phyloP scores from a whole-genome alignment of 768 basidiomycete species.

The Favolaschia claudopus region DNA sequence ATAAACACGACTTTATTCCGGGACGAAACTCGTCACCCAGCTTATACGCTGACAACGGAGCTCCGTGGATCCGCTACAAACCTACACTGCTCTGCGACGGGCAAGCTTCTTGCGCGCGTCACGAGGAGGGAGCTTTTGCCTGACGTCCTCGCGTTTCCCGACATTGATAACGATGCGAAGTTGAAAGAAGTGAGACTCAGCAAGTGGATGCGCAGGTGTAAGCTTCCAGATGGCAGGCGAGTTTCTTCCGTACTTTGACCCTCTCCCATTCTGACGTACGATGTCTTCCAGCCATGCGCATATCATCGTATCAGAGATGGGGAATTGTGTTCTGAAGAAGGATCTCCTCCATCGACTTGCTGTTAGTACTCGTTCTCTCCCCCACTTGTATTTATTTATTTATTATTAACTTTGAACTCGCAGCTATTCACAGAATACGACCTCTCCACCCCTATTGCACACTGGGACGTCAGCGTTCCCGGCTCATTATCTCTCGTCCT shows the following conservation, averaged over 20 bases:
- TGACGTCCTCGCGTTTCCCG: constrained; percentile 2
- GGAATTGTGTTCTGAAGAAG: constrained; percentile 13
- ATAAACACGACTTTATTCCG: constrained; percentile 6
- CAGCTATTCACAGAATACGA: constrained; percentile 21
- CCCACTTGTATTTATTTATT: no score
- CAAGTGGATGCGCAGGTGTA: constrained; percentile 14
- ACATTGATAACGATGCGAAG: background rate
- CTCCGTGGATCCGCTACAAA: constrained; percentile 12
- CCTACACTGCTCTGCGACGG: background rate
- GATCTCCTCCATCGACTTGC: constrained; percentile 11
- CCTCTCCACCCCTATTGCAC: constrained; percentile 12
- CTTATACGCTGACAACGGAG: constrained; percentile 12
- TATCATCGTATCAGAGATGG: constrained; percentile 15
- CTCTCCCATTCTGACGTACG: background rate
- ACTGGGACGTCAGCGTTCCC: constrained; percentile 1
- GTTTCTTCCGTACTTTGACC: background rate
- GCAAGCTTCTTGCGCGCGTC: constrained; percentile 8
- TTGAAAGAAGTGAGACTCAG: constrained; percentile 6
- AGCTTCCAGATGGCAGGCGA: constrained; percentile 6
- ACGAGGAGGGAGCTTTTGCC: constrained; percentile 7
- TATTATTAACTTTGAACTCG: no score
- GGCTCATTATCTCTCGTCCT: constrained; percentile 5
- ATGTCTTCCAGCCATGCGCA: constrained; percentile 3
- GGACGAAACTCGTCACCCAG: background rate
- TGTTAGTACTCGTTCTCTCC: background rate